Base-by-base conservation (phyloP, 2,329 filamentous ascomycete genomes). In the Beauveria varroae region DNA sequence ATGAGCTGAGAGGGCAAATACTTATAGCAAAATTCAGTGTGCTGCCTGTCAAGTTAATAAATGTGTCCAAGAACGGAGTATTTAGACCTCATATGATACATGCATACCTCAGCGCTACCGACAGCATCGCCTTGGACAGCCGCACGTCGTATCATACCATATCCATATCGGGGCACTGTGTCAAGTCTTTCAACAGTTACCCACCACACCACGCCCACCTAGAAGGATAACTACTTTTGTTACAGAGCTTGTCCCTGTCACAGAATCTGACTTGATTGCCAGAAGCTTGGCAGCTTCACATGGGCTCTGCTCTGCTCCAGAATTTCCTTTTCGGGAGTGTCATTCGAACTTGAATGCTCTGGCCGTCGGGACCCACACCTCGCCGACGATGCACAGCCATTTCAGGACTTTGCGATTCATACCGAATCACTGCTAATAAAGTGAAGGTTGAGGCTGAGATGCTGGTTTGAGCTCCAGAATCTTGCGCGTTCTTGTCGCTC, bases 321-420 rank as follows among this genome's bases (percentile, higher is more conserved):
- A 54, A 55, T 61, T 61, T 34, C 58, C 50, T 49, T 5, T 61
- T 50, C 46, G 43, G 58, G 51, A 55, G 9, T 37, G 18, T 22
- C 50, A 41, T 60, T 60, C 58, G 58, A 60, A 30, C 41, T 41
- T 5, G 28, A 58, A 20, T 26, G 22, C 30, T 26, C 46, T 14
- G 20, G 44, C 44, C 16, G 18, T 14, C 46, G 30, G 44, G 44
- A 50, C 24, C 44, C 30, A 50, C 55, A 26, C 5, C 3, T 9
- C 24, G 22, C 24, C 1, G 49, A 8, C 26, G 26, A 16, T 44
- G 24, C n/a, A 18, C 41, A 46, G 26, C 26, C 40, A 37, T 22
- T 37, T 14, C 14, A 37, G 2, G n/a, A 18, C 28, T 22, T 18
- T 6, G 24, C 40, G n/a, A 20, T 37, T 18, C 10, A 14, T 37